Evolutionary conservation across 768 basidiomycete genomes (phyloP).

Genomic region (Tubosaeta sp.): DNA sequence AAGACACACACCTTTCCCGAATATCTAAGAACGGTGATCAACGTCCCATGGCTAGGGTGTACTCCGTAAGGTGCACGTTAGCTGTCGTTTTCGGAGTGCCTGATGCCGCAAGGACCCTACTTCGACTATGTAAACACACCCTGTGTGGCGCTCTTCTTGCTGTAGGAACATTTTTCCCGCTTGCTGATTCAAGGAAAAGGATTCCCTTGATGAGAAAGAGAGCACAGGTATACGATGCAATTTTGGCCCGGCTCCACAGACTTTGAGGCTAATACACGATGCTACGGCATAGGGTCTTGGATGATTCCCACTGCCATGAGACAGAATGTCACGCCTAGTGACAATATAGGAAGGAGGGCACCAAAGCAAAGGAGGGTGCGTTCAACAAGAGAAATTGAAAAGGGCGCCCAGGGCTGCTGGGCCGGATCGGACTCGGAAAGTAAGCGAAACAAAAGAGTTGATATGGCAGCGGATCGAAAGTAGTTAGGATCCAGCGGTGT

Average conservation of each 20-base stretch:
- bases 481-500: not conserved
- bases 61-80: conserved; percentile 16
- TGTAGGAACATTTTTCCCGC: not conserved
- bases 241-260: not conserved
- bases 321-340: not conserved
- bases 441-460: conserved; percentile 4
- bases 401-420: not conserved
- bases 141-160: conserved; percentile 16
- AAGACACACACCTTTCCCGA: conserved; percentile 1
- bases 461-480: conserved; percentile 8
- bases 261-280: not conserved
- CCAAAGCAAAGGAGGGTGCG: conserved; percentile 15
- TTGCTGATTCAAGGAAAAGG: conserved; percentile 12
- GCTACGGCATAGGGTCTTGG: not conserved
- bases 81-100: conserved; percentile 15
- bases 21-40: conserved; percentile 9
- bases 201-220: not conserved
- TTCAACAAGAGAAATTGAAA: not conserved
- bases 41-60: conserved; percentile 6
- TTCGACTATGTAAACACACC: conserved; percentile 7
- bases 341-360: not conserved
- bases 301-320: conserved; percentile 22
- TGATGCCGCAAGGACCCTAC: conserved; percentile 9
- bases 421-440: not conserved
- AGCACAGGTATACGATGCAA: not conserved